These are phyloP conservation scores for Vigna angularis DNA, from an alignment of 306 rosid genomes.

Conservation along the genomic window DNA sequence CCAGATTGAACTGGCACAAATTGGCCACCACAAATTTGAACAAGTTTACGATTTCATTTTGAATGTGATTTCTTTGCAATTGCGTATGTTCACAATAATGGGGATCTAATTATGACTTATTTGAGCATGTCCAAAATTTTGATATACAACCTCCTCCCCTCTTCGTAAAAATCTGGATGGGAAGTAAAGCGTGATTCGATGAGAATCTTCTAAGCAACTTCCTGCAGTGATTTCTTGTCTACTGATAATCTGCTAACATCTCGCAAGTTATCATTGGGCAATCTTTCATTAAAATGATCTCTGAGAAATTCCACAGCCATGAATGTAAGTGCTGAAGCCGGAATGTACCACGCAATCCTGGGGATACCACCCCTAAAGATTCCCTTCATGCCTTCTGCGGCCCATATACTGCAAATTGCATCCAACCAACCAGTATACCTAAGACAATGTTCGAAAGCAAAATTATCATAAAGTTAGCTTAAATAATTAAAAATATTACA, in stretches of 20 bases:
- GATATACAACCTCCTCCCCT: constrained; percentile 43
- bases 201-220: constrained; percentile 48
- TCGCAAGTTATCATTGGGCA: constrained; percentile 33
- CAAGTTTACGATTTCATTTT: constrained; percentile 17
- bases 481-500: constrained; percentile 8
- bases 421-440: constrained; percentile 88
- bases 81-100: background rate
- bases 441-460: constrained; percentile 17
- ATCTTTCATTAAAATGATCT: constrained; percentile 63
- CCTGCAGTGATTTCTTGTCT: constrained; percentile 55
- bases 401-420: constrained; percentile 68
- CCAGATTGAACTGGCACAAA: background rate
- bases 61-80: background rate
- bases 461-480: constrained; percentile 32
- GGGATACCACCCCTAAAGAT: constrained; percentile 89
- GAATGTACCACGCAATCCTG: constrained; percentile 87
- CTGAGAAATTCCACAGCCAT: constrained; percentile 92
- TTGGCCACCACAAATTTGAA: constrained; percentile 9
- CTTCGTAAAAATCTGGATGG: constrained; percentile 39
- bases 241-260: constrained; percentile 60
- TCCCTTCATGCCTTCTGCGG: constrained; percentile 71
- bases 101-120: constrained; percentile 7
- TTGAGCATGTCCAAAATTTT: constrained; percentile 28
- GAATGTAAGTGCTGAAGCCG: constrained; percentile 94
- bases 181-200: constrained; percentile 34